Evolutionary conservation across 768 basidiomycete species (phyloP), one percentile per base, ranked within the genome.

Genomic region (Lactarius hatsudake): DNA sequence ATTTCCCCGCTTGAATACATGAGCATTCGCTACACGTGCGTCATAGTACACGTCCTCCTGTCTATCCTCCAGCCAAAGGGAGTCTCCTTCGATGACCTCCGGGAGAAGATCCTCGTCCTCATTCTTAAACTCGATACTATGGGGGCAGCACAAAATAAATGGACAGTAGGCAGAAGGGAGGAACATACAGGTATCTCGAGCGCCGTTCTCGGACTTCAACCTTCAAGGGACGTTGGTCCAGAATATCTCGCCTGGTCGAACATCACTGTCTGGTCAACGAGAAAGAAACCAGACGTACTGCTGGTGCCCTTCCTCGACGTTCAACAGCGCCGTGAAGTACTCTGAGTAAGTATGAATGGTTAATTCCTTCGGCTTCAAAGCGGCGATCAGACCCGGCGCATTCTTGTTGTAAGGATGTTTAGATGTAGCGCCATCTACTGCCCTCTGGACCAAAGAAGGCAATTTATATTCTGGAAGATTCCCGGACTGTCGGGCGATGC

Each of bases 231-330:
- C 18, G 62, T 55, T 55, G 66, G 26, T 43, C 20, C 42, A 55
- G 32, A n/a, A 67, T 12, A 12, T 67, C 58, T 43, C 32, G 42
- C 53, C 66, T 67, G 10, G 1, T 3, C 26, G 3, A 43, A 87
- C 81, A 56, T 80, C 70, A 20, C 74, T 72, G 43, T 78, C 18
- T 23, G 38, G 18, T 18, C n/a, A 48, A 15, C n/a, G 40, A 43
- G 13, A 60, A n/a, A 42, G 10, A 15, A n/a, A 17, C 28, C 75
- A 73, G 4, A 86, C 81, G 28, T 76, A 70, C 73, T 86, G 84
- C 6, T 87, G 86, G 10, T 80, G 79, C 17, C 81, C 79, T 40
- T 77, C 75, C 45, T 68, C 60, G 4, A 70, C 36, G 15, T 62
- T 64, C 3, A 71, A 43, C 40, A 67, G 32, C 13, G 62, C 58